Percentiles rank a stretch among this genome's conserved stretches.
phyloP scores from a whole-genome alignment of 768 basidiomycete species.

The Termitomyces sp. region DNA sequence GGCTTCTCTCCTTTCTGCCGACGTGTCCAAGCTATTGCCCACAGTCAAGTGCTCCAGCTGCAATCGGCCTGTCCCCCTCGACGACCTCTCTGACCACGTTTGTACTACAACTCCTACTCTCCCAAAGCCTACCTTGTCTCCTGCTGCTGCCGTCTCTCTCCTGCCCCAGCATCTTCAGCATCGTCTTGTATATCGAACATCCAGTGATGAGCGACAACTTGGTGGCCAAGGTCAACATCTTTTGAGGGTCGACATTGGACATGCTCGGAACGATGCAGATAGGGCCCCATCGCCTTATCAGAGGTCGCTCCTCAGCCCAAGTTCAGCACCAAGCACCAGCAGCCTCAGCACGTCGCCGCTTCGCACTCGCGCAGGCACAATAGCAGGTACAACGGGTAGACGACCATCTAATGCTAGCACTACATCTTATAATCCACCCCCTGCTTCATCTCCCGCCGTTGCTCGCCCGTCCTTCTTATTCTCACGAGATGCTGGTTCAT shows the following conservation, averaged over 20 bases:
- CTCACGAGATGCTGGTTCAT: conserved; percentile 3
- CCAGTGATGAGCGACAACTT: conserved; percentile 12
- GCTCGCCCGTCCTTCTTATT: conserved; percentile 11
- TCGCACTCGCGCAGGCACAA: conserved; percentile 18
- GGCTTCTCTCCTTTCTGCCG: conserved; percentile 24
- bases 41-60: conserved; percentile 85
- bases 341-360: conserved; percentile 14
- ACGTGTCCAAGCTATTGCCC: conserved; percentile 70
- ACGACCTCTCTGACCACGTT: conserved; percentile 71
- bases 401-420: conserved; percentile 14
- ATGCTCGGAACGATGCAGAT: conserved; percentile 16
- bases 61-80: conserved; percentile 59
- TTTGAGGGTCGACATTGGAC: conserved; percentile 27
- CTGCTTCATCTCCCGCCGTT: conserved; percentile 6
- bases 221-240: conserved; percentile 13
- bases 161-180: conserved; percentile 46
- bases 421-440: background rate
- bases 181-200: conserved; percentile 23
- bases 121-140: conserved; percentile 32
- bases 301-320: conserved; percentile 13
- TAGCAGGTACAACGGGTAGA: conserved; percentile 15
- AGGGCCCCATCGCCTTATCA: conserved; percentile 12
- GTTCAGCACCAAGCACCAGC: conserved; percentile 9
- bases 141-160: conserved; percentile 35
- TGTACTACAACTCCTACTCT: conserved; percentile 52